phyloP scores from a whole-genome alignment of 2,329 filamentous ascomycete species.

The Incumbomyces delicatus region DNA sequence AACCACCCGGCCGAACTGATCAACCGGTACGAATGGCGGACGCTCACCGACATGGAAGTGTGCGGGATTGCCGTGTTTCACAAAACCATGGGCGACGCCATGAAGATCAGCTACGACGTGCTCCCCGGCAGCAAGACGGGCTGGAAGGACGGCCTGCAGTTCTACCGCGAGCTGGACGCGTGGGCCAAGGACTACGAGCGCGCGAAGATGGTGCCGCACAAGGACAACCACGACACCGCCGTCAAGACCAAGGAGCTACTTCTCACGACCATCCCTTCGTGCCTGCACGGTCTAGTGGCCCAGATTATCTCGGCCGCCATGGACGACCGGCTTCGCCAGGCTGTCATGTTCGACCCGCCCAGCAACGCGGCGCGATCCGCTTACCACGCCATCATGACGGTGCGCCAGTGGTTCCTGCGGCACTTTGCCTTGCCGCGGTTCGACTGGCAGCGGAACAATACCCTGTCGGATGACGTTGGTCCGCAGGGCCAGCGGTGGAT shows the following conservation, averaged over 20 bases:
- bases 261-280: slow-evolving; percentile 43
- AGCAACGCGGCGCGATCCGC: slow-evolving; percentile 26
- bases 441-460: slow-evolving; percentile 25
- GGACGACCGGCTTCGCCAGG: slow-evolving; percentile 52
- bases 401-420: slow-evolving; percentile 48
- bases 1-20: slow-evolving; percentile 57
- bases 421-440: slow-evolving; percentile 51
- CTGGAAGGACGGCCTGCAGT: slow-evolving; percentile 36
- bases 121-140: slow-evolving; percentile 23
- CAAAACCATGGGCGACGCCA: slow-evolving; percentile 58
- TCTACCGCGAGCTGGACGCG: slow-evolving; percentile 33
- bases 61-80: slow-evolving; percentile 55
- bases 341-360: slow-evolving; percentile 50
- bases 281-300: slow-evolving; percentile 37
- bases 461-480: slow-evolving; percentile 40
- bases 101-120: slow-evolving; percentile 45
- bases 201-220: slow-evolving; percentile 40
- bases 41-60: slow-evolving; percentile 54
- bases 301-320: slow-evolving; percentile 51
- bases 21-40: slow-evolving; percentile 59
- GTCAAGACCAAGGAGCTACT: slow-evolving; percentile 52
- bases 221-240: slow-evolving; percentile 30
- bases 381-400: slow-evolving; percentile 39
- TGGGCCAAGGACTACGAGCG: slow-evolving; percentile 48
- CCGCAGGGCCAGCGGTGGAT: slow-evolving; percentile 44